Evolutionary conservation across 805 yeast species (phyloP).

Genomic region (Sugiyamaella lignohabitans): DNA sequence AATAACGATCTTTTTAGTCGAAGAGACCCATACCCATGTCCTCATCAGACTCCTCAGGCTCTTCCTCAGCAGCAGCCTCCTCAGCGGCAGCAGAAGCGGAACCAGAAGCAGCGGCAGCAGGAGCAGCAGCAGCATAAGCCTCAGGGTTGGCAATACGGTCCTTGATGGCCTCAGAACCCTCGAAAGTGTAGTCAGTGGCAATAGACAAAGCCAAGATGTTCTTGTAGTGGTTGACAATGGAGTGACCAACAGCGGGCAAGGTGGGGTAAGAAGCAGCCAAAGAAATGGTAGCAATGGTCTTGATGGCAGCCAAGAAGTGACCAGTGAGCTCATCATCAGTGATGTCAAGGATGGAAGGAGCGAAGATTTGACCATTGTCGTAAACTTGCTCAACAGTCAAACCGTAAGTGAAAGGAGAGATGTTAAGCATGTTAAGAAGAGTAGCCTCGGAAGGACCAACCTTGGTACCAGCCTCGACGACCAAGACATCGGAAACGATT

Average conservation of each 20-base stretch:
- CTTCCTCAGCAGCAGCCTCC: slow-evolving; percentile 69
- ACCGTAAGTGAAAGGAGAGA: slow-evolving; percentile 99
- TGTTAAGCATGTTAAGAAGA: slow-evolving; percentile 97
- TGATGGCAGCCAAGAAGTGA: slow-evolving; percentile 89
- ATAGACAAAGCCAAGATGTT: slow-evolving; percentile 94
- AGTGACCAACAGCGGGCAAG: slow-evolving; percentile 98
- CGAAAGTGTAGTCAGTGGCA: slow-evolving; percentile 98
- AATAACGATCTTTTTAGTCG: no score
- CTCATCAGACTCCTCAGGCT: slow-evolving; percentile 64
- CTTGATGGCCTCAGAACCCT: slow-evolving; percentile 98
- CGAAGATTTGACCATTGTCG: slow-evolving; percentile 98
- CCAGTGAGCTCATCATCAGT: slow-evolving; percentile 92
- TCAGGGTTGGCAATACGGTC: slow-evolving; percentile 99
- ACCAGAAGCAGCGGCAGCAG: slow-evolving; percentile 83
- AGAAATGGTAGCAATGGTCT: slow-evolving; percentile 91
- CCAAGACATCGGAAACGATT: slow-evolving; percentile 94
- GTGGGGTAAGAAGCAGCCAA: slow-evolving; percentile 99
- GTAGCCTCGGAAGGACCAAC: slow-evolving; percentile 99
- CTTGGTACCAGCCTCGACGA: slow-evolving; percentile 74
- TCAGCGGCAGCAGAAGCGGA: slow-evolving; percentile 54
- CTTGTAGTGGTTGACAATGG: slow-evolving; percentile 98
- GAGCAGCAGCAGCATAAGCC: slow-evolving; percentile 99
- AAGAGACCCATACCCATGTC: slow-evolving; percentile 87
- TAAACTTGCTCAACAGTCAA: slow-evolving; percentile 92
- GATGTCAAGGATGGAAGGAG: slow-evolving; percentile 93